These are phyloP conservation scores for Nitzschia sp. DNA, from an alignment of 108 stramenopile genomes.

Conservation along the genomic window DNA sequence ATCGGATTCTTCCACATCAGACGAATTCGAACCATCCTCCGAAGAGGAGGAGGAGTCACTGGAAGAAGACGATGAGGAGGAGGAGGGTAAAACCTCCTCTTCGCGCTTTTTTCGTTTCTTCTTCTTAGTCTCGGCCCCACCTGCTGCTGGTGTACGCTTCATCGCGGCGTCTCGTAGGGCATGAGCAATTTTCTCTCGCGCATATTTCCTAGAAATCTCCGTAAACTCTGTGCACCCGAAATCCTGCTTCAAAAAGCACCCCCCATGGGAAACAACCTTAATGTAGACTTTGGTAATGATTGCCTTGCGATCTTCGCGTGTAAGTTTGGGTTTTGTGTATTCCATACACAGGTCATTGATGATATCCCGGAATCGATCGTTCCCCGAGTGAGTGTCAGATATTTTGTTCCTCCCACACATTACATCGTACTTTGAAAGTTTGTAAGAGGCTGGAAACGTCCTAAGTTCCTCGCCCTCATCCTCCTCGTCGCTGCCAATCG, in stretches of 20 bases:
- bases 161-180: neutral
- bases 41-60: neutral
- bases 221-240: neutral
- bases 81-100: too few relatives aligned
- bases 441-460: neutral
- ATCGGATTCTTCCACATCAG: neutral
- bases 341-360: neutral
- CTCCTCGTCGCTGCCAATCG: neutral
- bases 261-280: neutral
- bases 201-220: neutral
- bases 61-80: too few relatives aligned
- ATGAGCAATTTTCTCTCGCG: slow-evolving; percentile 6
- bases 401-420: slow-evolving; percentile 1
- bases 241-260: slow-evolving; percentile 3
- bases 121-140: neutral
- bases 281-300: neutral
- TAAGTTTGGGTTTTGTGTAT: neutral
- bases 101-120: neutral
- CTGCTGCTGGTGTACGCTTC: neutral
- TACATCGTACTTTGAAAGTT: neutral
- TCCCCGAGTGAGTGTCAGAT: neutral
- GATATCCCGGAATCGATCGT: neutral
- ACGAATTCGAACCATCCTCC: neutral
- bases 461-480: neutral
- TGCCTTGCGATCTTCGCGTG: too few relatives aligned